Percentiles rank a stretch among this genome's conserved stretches.
Conservation (phyloP, 1,284 basidiomycete species). For the Fomitopsis palustris region DNA sequence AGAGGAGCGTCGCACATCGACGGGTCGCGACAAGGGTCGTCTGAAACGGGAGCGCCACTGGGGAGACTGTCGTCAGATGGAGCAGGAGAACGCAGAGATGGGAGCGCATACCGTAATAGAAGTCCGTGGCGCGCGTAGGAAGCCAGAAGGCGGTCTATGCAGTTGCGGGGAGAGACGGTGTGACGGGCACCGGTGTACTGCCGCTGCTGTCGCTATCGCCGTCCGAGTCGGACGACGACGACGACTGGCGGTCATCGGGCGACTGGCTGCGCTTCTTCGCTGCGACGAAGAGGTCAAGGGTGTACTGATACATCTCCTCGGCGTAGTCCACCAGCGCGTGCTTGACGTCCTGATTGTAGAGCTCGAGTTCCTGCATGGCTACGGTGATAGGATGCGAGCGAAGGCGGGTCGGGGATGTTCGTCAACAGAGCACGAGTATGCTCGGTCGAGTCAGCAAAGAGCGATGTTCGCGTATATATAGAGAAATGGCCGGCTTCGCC, state of each 20-base stretch:
- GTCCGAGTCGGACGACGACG: background rate
- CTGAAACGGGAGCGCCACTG: background rate
- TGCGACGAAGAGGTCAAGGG: slow-evolving; percentile 25
- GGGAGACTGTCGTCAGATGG: background rate
- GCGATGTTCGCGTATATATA: background rate
- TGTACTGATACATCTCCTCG: slow-evolving; percentile 30
- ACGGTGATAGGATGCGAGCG: background rate
- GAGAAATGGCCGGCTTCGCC: background rate
- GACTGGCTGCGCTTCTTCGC: slow-evolving; percentile 10
- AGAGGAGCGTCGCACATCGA: background rate
- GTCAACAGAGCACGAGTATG: background rate
- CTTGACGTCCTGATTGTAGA: slow-evolving; percentile 29
- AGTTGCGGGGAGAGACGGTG: background rate
- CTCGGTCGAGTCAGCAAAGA: background rate
- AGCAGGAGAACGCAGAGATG: background rate
- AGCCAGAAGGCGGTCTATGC: background rate
- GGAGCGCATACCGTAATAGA: background rate
- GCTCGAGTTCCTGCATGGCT: slow-evolving; percentile 3
- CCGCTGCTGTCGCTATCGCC: background rate
- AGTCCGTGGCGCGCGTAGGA: background rate
- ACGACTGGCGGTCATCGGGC: background rate
- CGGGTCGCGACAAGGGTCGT: background rate
- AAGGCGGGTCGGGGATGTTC: background rate
- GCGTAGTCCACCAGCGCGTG: slow-evolving; percentile 35
- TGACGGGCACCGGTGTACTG: background rate